Percentiles rank a stretch among this genome's conserved stretches.
Evolutionary conservation across 2,329 filamentous ascomycete genomes (phyloP).

Genomic region (Ophiostoma sp.): DNA sequence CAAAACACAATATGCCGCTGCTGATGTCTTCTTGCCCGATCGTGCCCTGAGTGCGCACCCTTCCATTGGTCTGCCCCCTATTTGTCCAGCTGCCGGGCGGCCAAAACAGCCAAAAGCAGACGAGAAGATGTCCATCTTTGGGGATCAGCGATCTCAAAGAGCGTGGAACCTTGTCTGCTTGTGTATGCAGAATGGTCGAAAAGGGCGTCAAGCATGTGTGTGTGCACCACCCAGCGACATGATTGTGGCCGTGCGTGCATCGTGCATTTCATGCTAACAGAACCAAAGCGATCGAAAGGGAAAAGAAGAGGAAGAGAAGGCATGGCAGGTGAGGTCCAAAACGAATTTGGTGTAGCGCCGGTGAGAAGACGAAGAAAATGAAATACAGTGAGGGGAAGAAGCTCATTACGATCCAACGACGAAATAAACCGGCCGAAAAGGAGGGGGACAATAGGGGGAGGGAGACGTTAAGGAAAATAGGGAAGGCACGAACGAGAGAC

Average conservation of each 20-base stretch:
- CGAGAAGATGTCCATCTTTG: not conserved
- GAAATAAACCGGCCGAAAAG: conserved; percentile 9
- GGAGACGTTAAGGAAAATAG: not conserved
- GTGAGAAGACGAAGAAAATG: not conserved
- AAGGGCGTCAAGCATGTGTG: not conserved
- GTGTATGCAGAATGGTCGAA: not conserved
- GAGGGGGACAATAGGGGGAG: not conserved
- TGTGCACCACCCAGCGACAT: not conserved
- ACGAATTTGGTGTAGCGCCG: conserved; percentile 14
- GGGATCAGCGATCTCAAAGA: conserved; percentile 2
- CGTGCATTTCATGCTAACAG: conserved; percentile 18
- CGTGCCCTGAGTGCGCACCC: not conserved
- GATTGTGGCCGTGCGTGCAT: conserved; percentile 22
- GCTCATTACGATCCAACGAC: not conserved
- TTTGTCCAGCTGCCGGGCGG: not conserved
- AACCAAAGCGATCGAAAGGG: conserved; percentile 6
- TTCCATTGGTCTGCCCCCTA: not conserved
- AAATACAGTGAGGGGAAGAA: conserved; percentile 14
- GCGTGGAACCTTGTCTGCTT: not conserved
- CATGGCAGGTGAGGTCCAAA: conserved; percentile 1
- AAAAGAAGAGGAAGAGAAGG: conserved; percentile 20
- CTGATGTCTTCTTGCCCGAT: not conserved
- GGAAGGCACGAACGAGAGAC: conserved; percentile 8
- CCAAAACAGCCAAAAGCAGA: not conserved
- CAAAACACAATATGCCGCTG: not conserved